A percentile compares a stretch with the other conserved stretches of the same genome.
These are phyloP conservation scores for Calophaca sinica DNA, from an alignment of 306 rosid species.

Conservation along the genomic window DNA sequence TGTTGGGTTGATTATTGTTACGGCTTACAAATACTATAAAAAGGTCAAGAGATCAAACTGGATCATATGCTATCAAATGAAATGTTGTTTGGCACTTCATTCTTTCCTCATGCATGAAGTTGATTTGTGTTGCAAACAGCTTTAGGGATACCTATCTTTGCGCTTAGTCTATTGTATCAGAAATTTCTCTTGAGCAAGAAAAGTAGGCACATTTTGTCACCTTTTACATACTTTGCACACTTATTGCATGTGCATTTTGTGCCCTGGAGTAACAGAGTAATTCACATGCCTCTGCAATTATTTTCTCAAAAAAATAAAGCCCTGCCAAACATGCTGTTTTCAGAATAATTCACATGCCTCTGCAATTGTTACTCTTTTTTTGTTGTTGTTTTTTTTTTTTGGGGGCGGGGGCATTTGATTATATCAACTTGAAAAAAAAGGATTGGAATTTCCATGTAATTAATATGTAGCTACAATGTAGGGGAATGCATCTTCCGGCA, in stretches of 20 bases:
- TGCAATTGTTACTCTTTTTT: neutral
- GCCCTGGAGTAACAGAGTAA: neutral
- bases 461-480: constrained; percentile 43
- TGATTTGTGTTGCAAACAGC: constrained; percentile 24
- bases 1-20: constrained; percentile 2
- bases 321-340: neutral
- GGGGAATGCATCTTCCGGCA: constrained; percentile 82
- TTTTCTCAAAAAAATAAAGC: too few species aligned
- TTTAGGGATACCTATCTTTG: constrained; percentile 25
- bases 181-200: constrained; percentile 3
- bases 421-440: too few species aligned
- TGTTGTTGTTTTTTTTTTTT: neutral
- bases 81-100: constrained; percentile 28
- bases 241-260: constrained; percentile 20
- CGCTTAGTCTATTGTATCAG: neutral
- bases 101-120: constrained; percentile 40
- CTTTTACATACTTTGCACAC: neutral
- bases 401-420: neutral
- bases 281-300: too few species aligned
- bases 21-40: neutral
- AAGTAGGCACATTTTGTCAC: neutral
- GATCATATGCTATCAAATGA: constrained; percentile 10
- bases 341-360: neutral
- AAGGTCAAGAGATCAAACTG: neutral
- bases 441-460: constrained; percentile 1